Conservation (phyloP, 352 stramenopile genomes). For the Pythium sp. region DNA sequence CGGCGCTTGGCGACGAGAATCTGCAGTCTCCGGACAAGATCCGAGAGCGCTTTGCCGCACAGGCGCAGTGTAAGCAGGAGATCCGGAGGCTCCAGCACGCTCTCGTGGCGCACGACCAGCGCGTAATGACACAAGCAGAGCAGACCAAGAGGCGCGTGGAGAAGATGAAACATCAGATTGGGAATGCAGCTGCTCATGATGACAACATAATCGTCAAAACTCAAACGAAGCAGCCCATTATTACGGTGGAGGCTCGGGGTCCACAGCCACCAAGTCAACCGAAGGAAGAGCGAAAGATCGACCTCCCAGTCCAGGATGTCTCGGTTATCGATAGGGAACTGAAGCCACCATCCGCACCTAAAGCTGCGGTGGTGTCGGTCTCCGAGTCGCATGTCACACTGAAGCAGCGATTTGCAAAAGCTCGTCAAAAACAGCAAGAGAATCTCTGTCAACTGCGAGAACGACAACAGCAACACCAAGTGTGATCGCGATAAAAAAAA, state of each 20-base stretch:
- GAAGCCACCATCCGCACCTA: neutral
- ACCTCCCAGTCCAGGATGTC: neutral
- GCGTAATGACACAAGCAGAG: neutral
- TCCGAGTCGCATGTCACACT: slow-evolving; percentile 15
- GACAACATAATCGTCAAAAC: neutral
- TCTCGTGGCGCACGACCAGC: slow-evolving; percentile 16
- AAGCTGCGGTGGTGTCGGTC: neutral
- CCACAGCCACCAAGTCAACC: neutral
- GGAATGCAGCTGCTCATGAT: too few relatives aligned
- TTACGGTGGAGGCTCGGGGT: neutral
- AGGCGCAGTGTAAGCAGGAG: slow-evolving; percentile 12
- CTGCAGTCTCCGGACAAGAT: neutral
- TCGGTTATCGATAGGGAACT: neutral
- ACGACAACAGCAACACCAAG: neutral
- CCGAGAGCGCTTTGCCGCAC: slow-evolving; percentile 11
- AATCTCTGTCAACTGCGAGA: slow-evolving; percentile 9
- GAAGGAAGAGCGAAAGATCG: neutral
- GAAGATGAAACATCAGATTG: neutral
- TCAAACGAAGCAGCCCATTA: neutral
- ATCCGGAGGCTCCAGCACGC: slow-evolving; percentile 15
- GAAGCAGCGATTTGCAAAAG: slow-evolving; percentile 15
- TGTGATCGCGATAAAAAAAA: too few relatives aligned
- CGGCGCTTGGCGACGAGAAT: too few relatives aligned
- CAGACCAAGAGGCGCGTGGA: neutral
- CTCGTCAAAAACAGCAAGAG: slow-evolving; percentile 21